These are phyloP conservation scores for Tuber indicum DNA, from an alignment of 495 filamentous ascomycete species.

Conservation along the genomic window DNA sequence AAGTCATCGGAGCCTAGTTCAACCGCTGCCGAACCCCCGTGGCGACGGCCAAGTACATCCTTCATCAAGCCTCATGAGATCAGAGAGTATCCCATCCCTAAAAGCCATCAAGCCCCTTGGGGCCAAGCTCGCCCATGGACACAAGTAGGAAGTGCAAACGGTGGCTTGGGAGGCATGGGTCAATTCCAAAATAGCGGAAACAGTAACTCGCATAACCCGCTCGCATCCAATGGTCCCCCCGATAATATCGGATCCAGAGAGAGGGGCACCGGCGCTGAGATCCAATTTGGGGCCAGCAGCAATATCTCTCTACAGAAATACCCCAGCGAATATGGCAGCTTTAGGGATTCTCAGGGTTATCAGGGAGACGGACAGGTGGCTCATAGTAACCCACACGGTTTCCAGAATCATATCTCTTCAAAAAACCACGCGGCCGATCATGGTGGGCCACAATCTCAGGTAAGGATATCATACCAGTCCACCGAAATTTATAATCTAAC, in stretches of 20 bases:
- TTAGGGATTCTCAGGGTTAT: background rate
- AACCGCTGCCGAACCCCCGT: background rate
- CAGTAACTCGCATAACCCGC: background rate
- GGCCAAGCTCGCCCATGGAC: background rate
- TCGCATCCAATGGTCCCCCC: background rate
- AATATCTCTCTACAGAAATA: background rate
- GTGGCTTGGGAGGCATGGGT: background rate
- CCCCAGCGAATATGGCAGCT: background rate
- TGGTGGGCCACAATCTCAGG: background rate
- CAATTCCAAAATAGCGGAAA: background rate
- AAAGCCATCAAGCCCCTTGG: background rate
- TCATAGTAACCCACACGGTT: background rate
- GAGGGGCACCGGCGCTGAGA: background rate
- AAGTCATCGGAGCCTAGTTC: background rate
- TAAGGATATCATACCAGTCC: background rate
- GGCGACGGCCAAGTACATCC: background rate
- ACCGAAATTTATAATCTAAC: background rate
- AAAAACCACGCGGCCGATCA: background rate
- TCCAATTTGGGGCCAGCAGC: background rate
- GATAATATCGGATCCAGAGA: background rate
- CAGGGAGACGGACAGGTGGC: background rate
- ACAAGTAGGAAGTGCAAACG: background rate
- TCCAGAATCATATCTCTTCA: background rate
- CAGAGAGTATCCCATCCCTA: background rate
- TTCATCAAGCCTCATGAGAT: background rate